phyloP scores from a whole-genome alignment of 2,329 filamentous ascomycete species.

The Penicillium hordei region DNA sequence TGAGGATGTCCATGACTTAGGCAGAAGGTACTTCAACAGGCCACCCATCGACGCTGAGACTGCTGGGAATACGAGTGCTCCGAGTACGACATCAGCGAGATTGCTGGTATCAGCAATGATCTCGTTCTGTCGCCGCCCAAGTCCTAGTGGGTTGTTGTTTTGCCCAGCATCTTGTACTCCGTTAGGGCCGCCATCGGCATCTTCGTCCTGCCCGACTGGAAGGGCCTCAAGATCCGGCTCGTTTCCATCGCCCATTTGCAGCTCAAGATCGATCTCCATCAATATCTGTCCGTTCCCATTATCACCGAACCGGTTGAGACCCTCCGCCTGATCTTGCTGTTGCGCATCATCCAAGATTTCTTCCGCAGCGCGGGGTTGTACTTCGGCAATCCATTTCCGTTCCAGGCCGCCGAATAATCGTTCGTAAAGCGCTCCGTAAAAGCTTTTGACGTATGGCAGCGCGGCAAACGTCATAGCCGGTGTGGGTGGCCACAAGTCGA shows the following conservation, averaged over 20 bases:
- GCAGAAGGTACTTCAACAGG: constrained; percentile 66
- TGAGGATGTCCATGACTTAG: constrained; percentile 60
- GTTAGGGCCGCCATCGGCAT: constrained; percentile 29
- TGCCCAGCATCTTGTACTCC: constrained; percentile 23
- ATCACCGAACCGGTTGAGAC: constrained; percentile 27
- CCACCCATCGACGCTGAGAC: constrained; percentile 79
- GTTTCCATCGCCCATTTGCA: constrained; percentile 50
- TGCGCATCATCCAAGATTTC: constrained; percentile 36
- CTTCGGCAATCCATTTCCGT: constrained; percentile 61
- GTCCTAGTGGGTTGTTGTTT: constrained; percentile 29
- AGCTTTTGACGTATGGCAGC: constrained; percentile 63
- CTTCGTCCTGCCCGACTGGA: constrained; percentile 23
- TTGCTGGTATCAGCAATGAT: constrained; percentile 55
- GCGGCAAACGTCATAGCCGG: constrained; percentile 65
- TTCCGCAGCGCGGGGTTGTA: constrained; percentile 57
- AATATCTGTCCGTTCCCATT: constrained; percentile 44
- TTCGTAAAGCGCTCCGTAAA: constrained; percentile 64
- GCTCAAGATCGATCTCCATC: constrained; percentile 52
- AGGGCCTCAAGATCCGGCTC: constrained; percentile 33
- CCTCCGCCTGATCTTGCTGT: constrained; percentile 36
- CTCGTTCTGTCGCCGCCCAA: constrained; percentile 46
- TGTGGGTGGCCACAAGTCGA: constrained; percentile 65
- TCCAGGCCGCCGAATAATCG: constrained; percentile 58
- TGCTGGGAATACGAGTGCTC: constrained; percentile 75
- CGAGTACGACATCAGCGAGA: constrained; percentile 61